Conservation (phyloP, 1,139 yeast species). For the Lodderomyces margitis region DNA sequence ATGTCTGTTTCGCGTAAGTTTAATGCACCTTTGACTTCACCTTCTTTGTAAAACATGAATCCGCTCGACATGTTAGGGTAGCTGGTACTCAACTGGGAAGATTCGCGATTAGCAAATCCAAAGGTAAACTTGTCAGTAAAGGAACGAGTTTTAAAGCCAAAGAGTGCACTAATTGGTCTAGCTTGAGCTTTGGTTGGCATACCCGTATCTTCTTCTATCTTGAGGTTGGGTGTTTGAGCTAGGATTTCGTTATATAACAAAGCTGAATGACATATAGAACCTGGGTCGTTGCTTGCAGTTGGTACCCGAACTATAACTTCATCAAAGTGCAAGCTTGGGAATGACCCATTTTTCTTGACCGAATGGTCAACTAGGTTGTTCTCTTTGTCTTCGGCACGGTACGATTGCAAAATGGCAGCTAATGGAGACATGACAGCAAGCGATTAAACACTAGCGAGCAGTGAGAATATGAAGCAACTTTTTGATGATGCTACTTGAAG, state of each 20-base stretch:
- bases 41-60: not conserved
- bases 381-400: not conserved
- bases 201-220: not conserved
- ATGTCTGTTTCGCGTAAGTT: not conserved
- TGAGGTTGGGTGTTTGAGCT: not conserved
- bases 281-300: not conserved
- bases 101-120: not conserved
- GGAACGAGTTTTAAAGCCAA: not conserved
- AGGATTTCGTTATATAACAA: not conserved
- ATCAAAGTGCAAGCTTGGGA: not conserved
- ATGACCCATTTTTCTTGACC: not conserved
- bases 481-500: not conserved
- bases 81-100: not conserved
- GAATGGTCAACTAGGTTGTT: not conserved
- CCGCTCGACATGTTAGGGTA: not conserved
- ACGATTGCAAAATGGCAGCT: slow-evolving; percentile 1
- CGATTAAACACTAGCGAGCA: not conserved
- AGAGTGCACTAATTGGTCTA: not conserved
- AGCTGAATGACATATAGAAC: not conserved
- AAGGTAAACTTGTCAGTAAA: not conserved
- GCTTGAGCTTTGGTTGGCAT: not conserved
- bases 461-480: not conserved
- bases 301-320: not conserved
- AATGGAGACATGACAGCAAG: not conserved
- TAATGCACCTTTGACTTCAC: not conserved